A percentile compares a stretch with the other conserved stretches of the same genome.
Conservation (phyloP, 208 protist genomes). For the Trypanosoma lewisi region DNA sequence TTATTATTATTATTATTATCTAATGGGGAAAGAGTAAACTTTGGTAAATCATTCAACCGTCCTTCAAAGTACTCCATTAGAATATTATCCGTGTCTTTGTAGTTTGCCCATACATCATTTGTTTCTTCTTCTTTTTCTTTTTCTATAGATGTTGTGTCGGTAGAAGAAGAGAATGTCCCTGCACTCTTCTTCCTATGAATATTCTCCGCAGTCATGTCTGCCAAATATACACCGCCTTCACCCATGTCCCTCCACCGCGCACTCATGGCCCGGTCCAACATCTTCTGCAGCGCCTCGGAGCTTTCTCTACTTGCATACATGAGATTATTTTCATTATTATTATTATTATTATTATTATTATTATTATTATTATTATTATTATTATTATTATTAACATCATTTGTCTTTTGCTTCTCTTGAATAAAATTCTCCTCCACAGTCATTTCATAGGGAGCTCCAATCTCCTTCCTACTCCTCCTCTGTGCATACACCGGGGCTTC, state of each 20-base stretch:
- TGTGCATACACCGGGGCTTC: no score
- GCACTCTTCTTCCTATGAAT: background rate
- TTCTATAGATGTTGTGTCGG: background rate
- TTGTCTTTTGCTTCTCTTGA: no score
- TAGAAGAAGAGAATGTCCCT: background rate
- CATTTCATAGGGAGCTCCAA: no score
- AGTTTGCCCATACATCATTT: background rate
- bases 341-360: background rate
- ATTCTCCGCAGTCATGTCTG: background rate
- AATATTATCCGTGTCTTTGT: constrained; percentile 19
- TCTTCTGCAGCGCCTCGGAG: background rate
- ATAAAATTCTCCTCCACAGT: no score
- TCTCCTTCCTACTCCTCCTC: no score
- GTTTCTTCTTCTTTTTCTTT: background rate
- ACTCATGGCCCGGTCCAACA: constrained; percentile 16
- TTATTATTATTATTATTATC: background rate
- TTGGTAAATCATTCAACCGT: constrained; percentile 17
- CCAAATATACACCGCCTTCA: background rate
- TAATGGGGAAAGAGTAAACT: constrained; percentile 8
- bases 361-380: background rate
- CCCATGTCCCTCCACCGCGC: background rate
- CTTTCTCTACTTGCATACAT: background rate
- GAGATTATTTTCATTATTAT: background rate
- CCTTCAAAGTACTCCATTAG: constrained; percentile 30
- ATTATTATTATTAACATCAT: background rate